phyloP scores from a whole-genome alignment of 139 green algal genomes.

The Micractinium conductrix region DNA sequence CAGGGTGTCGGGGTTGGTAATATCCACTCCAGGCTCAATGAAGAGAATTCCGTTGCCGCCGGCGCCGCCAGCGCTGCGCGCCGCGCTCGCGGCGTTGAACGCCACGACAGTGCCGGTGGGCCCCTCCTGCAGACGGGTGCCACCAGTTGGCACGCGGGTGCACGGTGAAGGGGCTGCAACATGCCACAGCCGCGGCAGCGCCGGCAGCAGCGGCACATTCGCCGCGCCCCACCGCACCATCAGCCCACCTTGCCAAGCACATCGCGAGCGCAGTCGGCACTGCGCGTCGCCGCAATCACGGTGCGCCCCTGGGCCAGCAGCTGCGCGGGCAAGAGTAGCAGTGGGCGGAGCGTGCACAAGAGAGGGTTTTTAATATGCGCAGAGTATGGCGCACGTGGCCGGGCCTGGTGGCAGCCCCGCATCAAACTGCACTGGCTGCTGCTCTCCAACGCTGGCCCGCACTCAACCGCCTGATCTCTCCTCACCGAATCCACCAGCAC shows the following conservation, averaged over 20 bases:
- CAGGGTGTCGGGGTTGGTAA: constrained; percentile 71
- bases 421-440: no score
- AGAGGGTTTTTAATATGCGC: no score
- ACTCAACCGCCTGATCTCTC: no score
- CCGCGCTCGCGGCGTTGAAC: not conserved
- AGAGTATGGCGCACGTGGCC: no score
- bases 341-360: not conserved
- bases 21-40: constrained; percentile 70
- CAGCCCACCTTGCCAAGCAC: constrained; percentile 49
- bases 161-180: no score
- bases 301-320: constrained; percentile 54
- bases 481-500: constrained; percentile 68
- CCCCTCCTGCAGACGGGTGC: no score
- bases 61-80: constrained; percentile 40
- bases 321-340: not conserved
- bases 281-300: constrained; percentile 76
- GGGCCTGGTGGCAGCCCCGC: no score
- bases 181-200: no score
- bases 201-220: no score
- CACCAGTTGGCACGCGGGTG: no score
- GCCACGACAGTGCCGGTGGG: constrained; percentile 9
- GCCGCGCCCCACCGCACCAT: no score
- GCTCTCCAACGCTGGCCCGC: no score
- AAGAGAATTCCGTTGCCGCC: constrained; percentile 65
- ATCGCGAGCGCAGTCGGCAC: constrained; percentile 51